Evolutionary conservation across 768 basidiomycete species (phyloP), one percentile per base, ranked within the genome.

Genomic region (Peribolospora baueri): DNA sequence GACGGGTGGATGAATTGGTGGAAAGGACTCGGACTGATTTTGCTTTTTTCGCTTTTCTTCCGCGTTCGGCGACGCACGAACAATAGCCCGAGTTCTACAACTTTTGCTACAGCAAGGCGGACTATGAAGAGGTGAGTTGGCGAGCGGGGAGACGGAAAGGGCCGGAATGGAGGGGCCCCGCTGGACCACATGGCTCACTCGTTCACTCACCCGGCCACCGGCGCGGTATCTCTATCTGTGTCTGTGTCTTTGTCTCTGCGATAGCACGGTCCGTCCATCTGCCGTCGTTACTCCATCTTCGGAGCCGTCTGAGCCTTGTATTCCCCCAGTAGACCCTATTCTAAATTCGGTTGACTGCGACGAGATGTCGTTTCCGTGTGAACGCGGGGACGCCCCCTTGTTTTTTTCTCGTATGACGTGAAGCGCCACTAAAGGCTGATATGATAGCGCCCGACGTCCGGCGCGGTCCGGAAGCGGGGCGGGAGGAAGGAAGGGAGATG

Each of bases 221-320:
- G 46, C 5, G 13, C 48, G 5, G 38, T 9, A 9, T 5, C 38
- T 40, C n/a, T 10, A 38, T 48, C 47, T n/a, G 1, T n/a, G 7
- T n/a, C 39, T 8, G 11, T 14, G 8, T 39, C n/a, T 5, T 50
- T 6, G 38, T 38, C 39, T 40, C 38, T 54, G 65, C 86, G 88
- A 65, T 85, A 88, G 69, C 75, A 87, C 54, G 86, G 85, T 11
- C 86, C 86, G 10, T 84, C 82, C 65, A 87, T 90, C 61, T 86
- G 83, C 70, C 76, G 86, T 65, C 75, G 86, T 57, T 90, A 88
- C 73, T 82, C 85, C 68, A 88, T 90, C 61, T 90, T 90, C 63
- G 86, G 86, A 25, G 25, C 25, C 25, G 25, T 25, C 25, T 25
- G 25, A 25, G 25, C 25, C 25, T 25, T 25, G 25, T 25, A 25